Base-by-base conservation (phyloP, 257 asterid genomes). In the Solanum bulbocastanum region DNA sequence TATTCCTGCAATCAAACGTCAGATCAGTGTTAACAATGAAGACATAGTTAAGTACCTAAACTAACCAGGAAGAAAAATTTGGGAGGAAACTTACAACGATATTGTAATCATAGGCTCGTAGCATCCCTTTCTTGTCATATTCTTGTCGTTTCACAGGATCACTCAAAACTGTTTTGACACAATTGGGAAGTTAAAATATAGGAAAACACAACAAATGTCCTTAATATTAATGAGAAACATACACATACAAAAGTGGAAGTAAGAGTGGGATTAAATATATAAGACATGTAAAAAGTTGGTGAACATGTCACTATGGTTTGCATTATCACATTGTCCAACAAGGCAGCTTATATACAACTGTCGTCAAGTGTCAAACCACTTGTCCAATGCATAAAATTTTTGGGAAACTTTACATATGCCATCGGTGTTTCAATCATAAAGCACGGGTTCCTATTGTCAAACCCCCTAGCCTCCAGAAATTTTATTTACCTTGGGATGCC, bases 91-190 rank as follows among this genome's bases (percentile, higher is more conserved):
- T 92, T 85, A 95, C 99, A 68, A 89, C 83, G 40, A 97, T 92
- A 87, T 94, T 93, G 92, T 92, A 89, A 87, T 97, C 98, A 36
- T 91, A 90, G 60, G 94, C 90, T 89, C 83, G 93, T 40, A 93
- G 90, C 91, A 94, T 90, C 88, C 98, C 99, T 69, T 93, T 91
- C 91, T 90, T 93, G 94, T 97, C 99, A 91, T 96, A 97, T 88
- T 96, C 98, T 14, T 49, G 94, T 83, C 99, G 94, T 86, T 95
- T 95, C 87, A 81, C 91, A n/a, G 99, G 99, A 92, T 97, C 98
- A 44, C 93, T 96, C 91, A 96, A 83, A 85, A 97, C 99, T 96
- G 98, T 87, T 83, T 78, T n/a, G 69, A 87, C 87, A 89, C 11
- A 87, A 75, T 71, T 32, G 40, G 85, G 78, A 86, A 25, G 56